phyloP scores from a whole-genome alignment of 495 filamentous ascomycete species.

The Aspergillus olivimuriae region DNA sequence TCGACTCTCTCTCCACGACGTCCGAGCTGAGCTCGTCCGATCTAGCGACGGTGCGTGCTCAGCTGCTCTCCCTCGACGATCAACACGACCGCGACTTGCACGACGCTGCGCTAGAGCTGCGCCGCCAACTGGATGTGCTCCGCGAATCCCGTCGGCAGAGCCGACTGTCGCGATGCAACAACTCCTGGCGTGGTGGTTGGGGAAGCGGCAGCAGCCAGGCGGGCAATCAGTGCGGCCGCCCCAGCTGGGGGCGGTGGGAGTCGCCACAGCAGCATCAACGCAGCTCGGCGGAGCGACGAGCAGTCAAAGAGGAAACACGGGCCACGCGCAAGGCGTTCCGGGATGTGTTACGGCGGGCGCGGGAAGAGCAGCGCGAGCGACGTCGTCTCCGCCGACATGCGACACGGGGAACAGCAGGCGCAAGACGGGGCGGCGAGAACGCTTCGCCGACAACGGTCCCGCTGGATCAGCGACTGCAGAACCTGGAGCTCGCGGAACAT shows the following conservation, averaged over 20 bases:
- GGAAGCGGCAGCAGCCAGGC: constrained; percentile 9
- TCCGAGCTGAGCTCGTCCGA: constrained; percentile 38
- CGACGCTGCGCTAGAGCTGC: constrained; percentile 34
- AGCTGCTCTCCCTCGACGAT: constrained; percentile 32
- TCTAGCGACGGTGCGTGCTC: constrained; percentile 33
- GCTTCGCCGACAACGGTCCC: background rate
- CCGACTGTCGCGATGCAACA: constrained; percentile 15
- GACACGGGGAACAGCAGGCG: no score
- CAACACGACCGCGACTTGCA: constrained; percentile 36
- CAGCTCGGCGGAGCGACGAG: constrained; percentile 23
- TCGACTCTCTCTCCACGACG: constrained; percentile 36
- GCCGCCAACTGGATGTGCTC: constrained; percentile 29
- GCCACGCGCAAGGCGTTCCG: constrained; percentile 34
- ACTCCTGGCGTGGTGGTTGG: constrained; percentile 21
- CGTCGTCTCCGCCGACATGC: constrained; percentile 18
- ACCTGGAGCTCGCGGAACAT: constrained; percentile 14
- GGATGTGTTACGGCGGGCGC: constrained; percentile 33
- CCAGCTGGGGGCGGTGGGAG: constrained; percentile 36
- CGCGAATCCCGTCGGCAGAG: constrained; percentile 35
- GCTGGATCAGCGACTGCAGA: constrained; percentile 18
- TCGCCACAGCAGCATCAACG: constrained; percentile 32
- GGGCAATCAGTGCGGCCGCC: constrained; percentile 12
- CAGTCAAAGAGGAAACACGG: constrained; percentile 35
- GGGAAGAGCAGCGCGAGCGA: constrained; percentile 33
- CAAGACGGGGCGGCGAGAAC: no score